phyloP scores from a whole-genome alignment of 1,284 basidiomycete species.

The Irpex lacteus region DNA sequence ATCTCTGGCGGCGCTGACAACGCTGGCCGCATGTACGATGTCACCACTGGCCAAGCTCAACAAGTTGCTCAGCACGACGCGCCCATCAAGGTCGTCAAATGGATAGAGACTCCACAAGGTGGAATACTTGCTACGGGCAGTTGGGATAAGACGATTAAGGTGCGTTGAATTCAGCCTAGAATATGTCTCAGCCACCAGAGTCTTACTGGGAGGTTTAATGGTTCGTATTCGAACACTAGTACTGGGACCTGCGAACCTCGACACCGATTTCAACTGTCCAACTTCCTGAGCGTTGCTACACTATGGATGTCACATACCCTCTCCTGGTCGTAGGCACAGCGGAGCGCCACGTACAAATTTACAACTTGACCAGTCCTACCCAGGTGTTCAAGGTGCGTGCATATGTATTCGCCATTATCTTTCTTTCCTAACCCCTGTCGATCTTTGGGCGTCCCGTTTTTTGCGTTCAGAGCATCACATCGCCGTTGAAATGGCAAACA shows the following conservation, averaged over 20 bases:
- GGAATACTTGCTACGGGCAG: slow-evolving; percentile 83
- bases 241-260: slow-evolving; percentile 84
- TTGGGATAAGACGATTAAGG: slow-evolving; percentile 92
- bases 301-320: slow-evolving; percentile 81
- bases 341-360: slow-evolving; percentile 86
- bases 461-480: slow-evolving; percentile 62
- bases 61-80: slow-evolving; percentile 86
- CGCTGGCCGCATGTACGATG: slow-evolving; percentile 78
- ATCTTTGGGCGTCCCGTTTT: not conserved
- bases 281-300: slow-evolving; percentile 89
- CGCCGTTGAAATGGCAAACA: slow-evolving; percentile 94
- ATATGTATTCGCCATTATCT: no score
- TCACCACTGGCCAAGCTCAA: slow-evolving; percentile 66
- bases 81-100: slow-evolving; percentile 75
- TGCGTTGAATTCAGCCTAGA: slow-evolving; percentile 27
- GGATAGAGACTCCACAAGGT: slow-evolving; percentile 67
- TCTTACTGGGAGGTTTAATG: no score
- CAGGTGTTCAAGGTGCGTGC: slow-evolving; percentile 66
- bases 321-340: slow-evolving; percentile 96
- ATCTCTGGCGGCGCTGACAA: slow-evolving; percentile 89
- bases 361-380: slow-evolving; percentile 82
- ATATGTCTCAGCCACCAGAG: not conserved
- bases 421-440: not conserved
- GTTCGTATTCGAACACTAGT: no score
- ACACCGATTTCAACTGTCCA: slow-evolving; percentile 75